A percentile compares a stretch with the other conserved stretches of the same genome.
Evolutionary conservation across 352 stramenopile genomes (phyloP).

Genomic region (Phytophthora macrochlamydospora): DNA sequence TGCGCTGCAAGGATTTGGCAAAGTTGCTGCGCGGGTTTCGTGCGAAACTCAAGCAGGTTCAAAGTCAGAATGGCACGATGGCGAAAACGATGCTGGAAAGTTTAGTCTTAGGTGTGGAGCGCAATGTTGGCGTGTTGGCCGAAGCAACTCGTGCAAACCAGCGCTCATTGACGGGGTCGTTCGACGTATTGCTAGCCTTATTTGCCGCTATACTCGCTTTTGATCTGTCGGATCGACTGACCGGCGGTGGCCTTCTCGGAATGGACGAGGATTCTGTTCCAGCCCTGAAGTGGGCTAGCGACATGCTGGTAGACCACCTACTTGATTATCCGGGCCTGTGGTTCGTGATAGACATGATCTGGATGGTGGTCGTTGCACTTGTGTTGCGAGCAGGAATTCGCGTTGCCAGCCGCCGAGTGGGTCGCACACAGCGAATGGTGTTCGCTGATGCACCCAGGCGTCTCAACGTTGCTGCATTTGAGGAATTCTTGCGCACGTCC

Average conservation of each 20-base stretch:
- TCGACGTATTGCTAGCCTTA: conserved; percentile 91
- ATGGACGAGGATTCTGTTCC: conserved; percentile 50
- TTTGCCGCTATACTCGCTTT: conserved; percentile 94
- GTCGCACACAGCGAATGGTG: conserved; percentile 45
- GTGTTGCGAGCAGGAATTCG: conserved; percentile 37
- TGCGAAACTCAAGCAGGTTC: conserved; percentile 90
- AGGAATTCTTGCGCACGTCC: conserved; percentile 48
- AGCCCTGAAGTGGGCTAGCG: conserved; percentile 58
- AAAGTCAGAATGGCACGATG: conserved; percentile 80
- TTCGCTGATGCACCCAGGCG: conserved; percentile 43
- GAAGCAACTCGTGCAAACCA: conserved; percentile 71
- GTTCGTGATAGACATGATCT: conserved; percentile 53
- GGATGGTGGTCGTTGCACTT: conserved; percentile 50
- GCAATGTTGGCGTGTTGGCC: conserved; percentile 64
- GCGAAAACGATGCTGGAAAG: conserved; percentile 74
- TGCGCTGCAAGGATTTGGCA: conserved; percentile 92
- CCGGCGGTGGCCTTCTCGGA: conserved; percentile 89
- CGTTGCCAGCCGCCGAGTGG: conserved; percentile 44
- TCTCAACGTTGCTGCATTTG: conserved; percentile 63
- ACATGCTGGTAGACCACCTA: conserved; percentile 49
- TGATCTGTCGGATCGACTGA: conserved; percentile 95
- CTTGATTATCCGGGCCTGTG: conserved; percentile 49
- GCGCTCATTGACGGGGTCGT: conserved; percentile 61
- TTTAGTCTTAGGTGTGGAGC: conserved; percentile 63
- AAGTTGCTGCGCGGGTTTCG: conserved; percentile 92